A percentile compares a stretch with the other conserved stretches of the same genome.
phyloP scores from a whole-genome alignment of 768 basidiomycete species.

The Multifurca ochricompacta region DNA sequence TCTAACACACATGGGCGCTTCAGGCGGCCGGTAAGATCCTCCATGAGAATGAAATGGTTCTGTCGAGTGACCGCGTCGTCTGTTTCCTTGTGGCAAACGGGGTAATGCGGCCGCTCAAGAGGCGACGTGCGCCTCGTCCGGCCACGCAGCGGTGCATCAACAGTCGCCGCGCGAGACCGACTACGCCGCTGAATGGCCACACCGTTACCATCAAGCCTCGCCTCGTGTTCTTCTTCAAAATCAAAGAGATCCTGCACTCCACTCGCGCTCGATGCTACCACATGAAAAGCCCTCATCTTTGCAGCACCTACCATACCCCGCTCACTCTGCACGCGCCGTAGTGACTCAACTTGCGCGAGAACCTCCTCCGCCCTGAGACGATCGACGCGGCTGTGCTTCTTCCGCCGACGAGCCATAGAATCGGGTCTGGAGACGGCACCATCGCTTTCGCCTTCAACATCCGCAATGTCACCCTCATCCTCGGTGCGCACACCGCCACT shows the following conservation, averaged over 20 bases:
- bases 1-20: slow-evolving; percentile 94
- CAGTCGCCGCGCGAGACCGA: slow-evolving; percentile 32
- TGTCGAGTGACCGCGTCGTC: slow-evolving; percentile 64
- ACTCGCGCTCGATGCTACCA: slow-evolving; percentile 6
- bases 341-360: slow-evolving; percentile 28
- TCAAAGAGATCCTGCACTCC: slow-evolving; percentile 15
- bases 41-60: slow-evolving; percentile 98
- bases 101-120: slow-evolving; percentile 13
- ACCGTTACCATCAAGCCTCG: slow-evolving; percentile 11
- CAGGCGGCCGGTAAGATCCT: slow-evolving; percentile 89
- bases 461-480: slow-evolving; percentile 47
- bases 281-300: slow-evolving; percentile 18
- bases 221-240: slow-evolving; percentile 20
- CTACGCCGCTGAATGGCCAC: slow-evolving; percentile 32
- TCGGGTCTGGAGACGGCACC: slow-evolving; percentile 23
- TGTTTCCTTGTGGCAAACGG: slow-evolving; percentile 31
- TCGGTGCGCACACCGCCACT: slow-evolving; percentile 34
- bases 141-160: slow-evolving; percentile 3
- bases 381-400: slow-evolving; percentile 37
- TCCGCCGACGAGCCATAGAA: slow-evolving; percentile 28
- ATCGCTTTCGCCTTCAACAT: slow-evolving; percentile 34
- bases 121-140: slow-evolving; percentile 12
- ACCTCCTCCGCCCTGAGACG: slow-evolving; percentile 35
- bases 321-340: slow-evolving; percentile 66
- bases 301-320: slow-evolving; percentile 35